These are phyloP conservation scores for Moniliella sp. DNA, from an alignment of 1,284 basidiomycete species.

Conservation along the genomic window DNA sequence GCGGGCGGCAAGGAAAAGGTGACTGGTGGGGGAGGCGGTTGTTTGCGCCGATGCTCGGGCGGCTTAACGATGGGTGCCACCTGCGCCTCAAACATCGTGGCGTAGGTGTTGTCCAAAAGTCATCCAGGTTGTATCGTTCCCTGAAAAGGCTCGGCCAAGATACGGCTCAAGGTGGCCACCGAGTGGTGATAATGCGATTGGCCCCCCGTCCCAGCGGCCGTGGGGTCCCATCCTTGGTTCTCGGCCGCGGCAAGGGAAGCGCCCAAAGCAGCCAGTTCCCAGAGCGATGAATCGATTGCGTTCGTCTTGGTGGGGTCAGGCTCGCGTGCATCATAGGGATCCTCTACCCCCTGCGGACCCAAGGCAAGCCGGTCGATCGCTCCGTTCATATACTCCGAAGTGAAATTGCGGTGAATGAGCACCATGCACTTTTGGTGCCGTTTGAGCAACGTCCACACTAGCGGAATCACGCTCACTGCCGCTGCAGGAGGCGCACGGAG, in stretches of 20 bases:
- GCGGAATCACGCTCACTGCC: conserved; percentile 69
- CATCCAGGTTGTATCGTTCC: conserved; percentile 68
- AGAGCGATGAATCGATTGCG: conserved; percentile 66
- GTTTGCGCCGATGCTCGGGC: conserved; percentile 1
- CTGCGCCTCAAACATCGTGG: conserved; percentile 76
- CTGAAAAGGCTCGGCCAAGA: conserved; percentile 77
- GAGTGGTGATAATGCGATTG: conserved; percentile 60
- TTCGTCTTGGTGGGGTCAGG: conserved; percentile 53
- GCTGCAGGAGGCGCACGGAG: conserved; percentile 70
- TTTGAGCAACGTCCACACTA: conserved; percentile 85
- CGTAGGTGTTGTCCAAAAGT: conserved; percentile 91
- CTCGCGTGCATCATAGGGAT: conserved; percentile 48
- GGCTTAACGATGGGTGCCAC: conserved; percentile 46
- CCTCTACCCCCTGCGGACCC: neutral
- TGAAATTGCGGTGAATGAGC: conserved; percentile 52
- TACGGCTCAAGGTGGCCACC: conserved; percentile 59
- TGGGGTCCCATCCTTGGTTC: neutral
- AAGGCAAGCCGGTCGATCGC: neutral
- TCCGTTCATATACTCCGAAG: neutral
- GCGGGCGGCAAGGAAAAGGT: neutral
- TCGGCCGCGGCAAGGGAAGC: conserved; percentile 5
- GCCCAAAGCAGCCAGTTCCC: conserved; percentile 63
- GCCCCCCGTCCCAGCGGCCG: conserved; percentile 6
- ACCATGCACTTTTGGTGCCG: conserved; percentile 70
- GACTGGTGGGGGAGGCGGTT: neutral